Conservation (phyloP, 164 flowering plant genomes). For the Chimonanthus praecox region DNA sequence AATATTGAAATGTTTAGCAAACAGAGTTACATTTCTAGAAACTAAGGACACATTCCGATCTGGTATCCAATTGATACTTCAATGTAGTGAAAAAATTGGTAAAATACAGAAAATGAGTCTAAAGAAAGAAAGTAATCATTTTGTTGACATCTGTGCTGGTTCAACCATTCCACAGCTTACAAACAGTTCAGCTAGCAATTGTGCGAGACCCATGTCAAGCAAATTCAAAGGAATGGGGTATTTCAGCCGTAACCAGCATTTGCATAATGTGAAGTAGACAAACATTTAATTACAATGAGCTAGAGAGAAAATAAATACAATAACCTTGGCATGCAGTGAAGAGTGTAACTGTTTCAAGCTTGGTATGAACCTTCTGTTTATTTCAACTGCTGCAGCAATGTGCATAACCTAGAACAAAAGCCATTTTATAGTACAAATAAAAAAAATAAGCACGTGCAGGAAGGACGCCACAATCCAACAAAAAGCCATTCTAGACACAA, state of each 20-base stretch:
- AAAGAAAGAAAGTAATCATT: too few relatives aligned
- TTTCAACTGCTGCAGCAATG: constrained; percentile 88
- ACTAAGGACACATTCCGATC: too few relatives aligned
- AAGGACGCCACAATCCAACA: background rate
- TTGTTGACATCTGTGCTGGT: too few relatives aligned
- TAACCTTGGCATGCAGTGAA: constrained; percentile 71
- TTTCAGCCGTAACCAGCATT: background rate
- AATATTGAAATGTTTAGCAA: too few relatives aligned
- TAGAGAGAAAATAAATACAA: background rate
- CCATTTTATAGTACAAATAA: constrained; percentile 3
- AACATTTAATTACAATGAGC: background rate
- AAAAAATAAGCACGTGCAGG: constrained; percentile 2
- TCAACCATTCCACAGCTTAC: background rate
- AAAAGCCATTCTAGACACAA: background rate
- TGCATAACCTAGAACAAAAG: constrained; percentile 79
- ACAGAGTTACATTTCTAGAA: too few relatives aligned
- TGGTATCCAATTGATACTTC: too few relatives aligned
- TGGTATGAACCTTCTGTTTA: constrained; percentile 76
- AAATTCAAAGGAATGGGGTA: background rate
- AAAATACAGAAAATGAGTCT: too few relatives aligned
- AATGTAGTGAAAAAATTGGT: too few relatives aligned
- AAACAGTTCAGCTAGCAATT: background rate
- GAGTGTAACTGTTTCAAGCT: constrained; percentile 68
- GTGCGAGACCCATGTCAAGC: background rate
- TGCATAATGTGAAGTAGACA: background rate